Evolutionary conservation across 2,329 filamentous ascomycete genomes (phyloP).

Genomic region (Aspergillus texensis): DNA sequence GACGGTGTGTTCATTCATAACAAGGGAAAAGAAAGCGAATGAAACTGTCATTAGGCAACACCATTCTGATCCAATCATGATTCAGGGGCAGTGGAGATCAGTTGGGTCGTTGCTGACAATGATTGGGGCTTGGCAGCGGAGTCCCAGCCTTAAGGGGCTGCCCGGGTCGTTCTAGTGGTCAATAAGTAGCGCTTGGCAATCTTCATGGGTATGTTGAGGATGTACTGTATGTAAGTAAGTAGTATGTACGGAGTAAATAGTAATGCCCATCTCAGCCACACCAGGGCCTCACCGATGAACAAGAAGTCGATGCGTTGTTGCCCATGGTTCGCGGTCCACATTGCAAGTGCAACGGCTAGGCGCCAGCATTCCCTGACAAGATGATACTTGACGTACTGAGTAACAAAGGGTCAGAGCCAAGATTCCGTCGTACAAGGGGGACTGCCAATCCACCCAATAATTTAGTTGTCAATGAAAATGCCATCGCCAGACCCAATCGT

Average conservation of each 20-base stretch:
- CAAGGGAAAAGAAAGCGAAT: not conserved
- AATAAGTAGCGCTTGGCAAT: not conserved
- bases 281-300: not conserved
- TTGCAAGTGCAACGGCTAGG: not conserved
- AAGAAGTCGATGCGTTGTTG: not conserved
- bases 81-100: not conserved
- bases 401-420: not conserved
- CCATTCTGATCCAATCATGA: slow-evolving; percentile 6
- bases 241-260: too few relatives aligned
- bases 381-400: not conserved
- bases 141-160: slow-evolving; percentile 2
- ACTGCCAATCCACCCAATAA: not conserved
- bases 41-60: slow-evolving; percentile 5
- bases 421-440: slow-evolving; percentile 2
- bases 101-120: not conserved
- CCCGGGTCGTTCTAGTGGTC: not conserved
- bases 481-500: slow-evolving; percentile 10
- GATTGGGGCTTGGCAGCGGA: slow-evolving; percentile 1
- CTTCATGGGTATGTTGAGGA: not conserved
- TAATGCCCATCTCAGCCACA: not conserved
- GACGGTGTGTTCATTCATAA: not conserved
- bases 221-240: too few relatives aligned
- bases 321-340: not conserved
- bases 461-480: slow-evolving; percentile 2
- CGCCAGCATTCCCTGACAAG: not conserved